These are phyloP conservation scores for Diphasiastrum complanatum DNA, from an alignment of 83 land plant genomes.

Conservation along the genomic window DNA sequence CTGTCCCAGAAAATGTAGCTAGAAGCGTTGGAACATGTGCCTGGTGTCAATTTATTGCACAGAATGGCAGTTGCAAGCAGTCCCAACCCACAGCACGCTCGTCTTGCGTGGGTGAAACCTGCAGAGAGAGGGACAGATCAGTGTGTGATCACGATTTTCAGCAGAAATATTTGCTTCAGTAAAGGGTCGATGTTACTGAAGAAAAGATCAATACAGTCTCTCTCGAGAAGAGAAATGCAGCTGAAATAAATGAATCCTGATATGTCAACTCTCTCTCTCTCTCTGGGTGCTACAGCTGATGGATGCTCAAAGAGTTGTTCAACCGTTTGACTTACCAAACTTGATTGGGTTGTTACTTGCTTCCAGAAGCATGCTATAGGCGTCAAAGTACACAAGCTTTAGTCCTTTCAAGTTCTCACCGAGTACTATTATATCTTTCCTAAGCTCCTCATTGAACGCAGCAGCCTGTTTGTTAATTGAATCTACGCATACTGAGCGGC, in stretches of 20 bases:
- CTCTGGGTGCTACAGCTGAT: not conserved
- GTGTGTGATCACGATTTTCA: slow-evolving; percentile 26
- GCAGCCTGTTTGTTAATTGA: slow-evolving; percentile 1
- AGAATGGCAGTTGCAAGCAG: slow-evolving; percentile 20
- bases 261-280: too few species aligned
- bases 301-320: not conserved
- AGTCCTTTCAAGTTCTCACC: not conserved
- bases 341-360: not conserved
- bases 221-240: too few species aligned
- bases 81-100: slow-evolving; percentile 49
- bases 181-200: slow-evolving; percentile 8
- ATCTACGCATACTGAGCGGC: not conserved
- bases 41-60: slow-evolving; percentile 21
- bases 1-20: slow-evolving; percentile 51
- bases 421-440: not conserved
- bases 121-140: too few species aligned
- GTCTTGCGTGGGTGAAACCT: slow-evolving; percentile 33
- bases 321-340: not conserved
- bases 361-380: not conserved
- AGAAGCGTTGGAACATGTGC: slow-evolving; percentile 31
- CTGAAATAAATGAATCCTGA: not conserved
- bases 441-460: not conserved
- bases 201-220: slow-evolving; percentile 35
- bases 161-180: slow-evolving; percentile 30
- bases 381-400: slow-evolving; percentile 1